A percentile compares a stretch with the other conserved stretches of the same genome.
Conservation (phyloP, 2,329 filamentous ascomycete species). For the Sordariomycetes sp. region DNA sequence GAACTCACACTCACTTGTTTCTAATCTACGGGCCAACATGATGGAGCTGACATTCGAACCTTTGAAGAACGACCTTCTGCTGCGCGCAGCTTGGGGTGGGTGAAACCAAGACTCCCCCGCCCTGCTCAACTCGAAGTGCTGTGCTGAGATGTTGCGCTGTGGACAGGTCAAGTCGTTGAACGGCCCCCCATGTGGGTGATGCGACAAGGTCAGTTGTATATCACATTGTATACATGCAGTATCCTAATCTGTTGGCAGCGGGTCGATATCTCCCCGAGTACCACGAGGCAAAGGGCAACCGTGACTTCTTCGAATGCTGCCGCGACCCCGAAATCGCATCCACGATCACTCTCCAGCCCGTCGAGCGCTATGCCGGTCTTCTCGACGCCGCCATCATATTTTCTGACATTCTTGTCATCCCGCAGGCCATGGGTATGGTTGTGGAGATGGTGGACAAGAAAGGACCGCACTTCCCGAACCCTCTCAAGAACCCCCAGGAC, state of each 20-base stretch:
- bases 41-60: constrained; percentile 71
- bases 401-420: constrained; percentile 95
- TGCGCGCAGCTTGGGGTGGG: constrained; percentile 82
- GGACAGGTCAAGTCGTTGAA: constrained; percentile 75
- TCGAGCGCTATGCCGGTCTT: constrained; percentile 83
- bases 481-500: constrained; percentile 70
- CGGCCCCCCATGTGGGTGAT: constrained; percentile 97
- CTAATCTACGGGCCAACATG: constrained; percentile 13
- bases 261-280: constrained; percentile 97
- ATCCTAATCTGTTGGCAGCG: constrained; percentile 41
- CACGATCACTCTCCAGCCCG: constrained; percentile 85
- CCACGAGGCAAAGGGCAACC: constrained; percentile 81
- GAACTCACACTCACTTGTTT: too few relatives aligned
- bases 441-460: constrained; percentile 98
- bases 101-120: constrained; percentile 5
- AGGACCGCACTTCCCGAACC: constrained; percentile 86
- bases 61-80: constrained; percentile 83
- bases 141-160: constrained; percentile 13
- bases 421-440: constrained; percentile 96
- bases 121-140: background rate
- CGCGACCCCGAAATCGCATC: constrained; percentile 87
- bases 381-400: constrained; percentile 98
- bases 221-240: background rate
- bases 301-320: constrained; percentile 98
- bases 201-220: constrained; percentile 70